Percentiles rank a stretch among this genome's conserved stretches.
phyloP scores from a whole-genome alignment of 345 rosid species.

The Eucalyptus lansdowneana region DNA sequence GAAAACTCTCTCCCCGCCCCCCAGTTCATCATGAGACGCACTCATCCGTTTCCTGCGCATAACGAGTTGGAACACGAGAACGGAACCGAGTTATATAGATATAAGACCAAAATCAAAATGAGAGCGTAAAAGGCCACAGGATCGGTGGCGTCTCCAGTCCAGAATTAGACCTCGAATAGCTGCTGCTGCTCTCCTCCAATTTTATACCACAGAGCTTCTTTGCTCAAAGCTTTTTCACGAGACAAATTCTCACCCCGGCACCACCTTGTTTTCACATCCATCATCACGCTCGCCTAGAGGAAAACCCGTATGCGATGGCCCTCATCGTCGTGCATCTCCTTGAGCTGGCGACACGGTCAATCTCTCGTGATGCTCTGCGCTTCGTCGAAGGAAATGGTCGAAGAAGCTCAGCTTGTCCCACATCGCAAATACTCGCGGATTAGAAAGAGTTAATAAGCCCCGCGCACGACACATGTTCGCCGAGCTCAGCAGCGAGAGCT shows the following conservation, averaged over 20 bases:
- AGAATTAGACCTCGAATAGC: background rate
- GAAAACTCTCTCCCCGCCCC: background rate
- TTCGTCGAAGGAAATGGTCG: background rate
- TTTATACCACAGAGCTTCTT: background rate
- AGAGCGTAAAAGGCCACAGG: background rate
- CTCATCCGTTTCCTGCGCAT: background rate
- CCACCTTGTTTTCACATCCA: background rate
- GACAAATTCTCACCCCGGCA: background rate
- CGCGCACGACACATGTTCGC: fast-evolving
- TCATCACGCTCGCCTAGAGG: background rate
- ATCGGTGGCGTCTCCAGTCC: background rate
- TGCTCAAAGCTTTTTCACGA: background rate
- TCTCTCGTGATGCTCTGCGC: background rate
- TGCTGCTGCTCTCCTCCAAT: background rate
- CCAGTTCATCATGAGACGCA: background rate
- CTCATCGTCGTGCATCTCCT: background rate
- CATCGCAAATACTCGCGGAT: fast-evolving
- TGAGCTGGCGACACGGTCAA: background rate
- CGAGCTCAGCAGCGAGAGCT: background rate
- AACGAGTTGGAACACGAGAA: background rate
- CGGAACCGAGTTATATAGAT: background rate
- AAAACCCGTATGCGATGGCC: background rate
- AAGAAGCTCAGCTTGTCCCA: background rate
- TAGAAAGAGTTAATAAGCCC: background rate
- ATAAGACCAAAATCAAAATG: background rate